phyloP scores from a whole-genome alignment of 2,329 filamentous ascomycete species.

The Ceratocystis alfenasii region DNA sequence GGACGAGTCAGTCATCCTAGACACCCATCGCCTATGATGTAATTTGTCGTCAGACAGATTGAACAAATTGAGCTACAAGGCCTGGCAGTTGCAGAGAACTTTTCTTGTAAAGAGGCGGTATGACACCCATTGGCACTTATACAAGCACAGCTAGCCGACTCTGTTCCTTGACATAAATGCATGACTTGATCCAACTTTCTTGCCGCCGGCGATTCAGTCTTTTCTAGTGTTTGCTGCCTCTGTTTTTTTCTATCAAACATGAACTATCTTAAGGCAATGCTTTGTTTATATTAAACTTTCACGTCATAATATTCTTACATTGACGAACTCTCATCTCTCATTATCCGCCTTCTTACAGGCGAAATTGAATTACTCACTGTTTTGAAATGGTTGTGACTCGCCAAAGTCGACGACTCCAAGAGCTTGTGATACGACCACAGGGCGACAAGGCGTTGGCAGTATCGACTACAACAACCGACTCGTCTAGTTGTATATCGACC shows the following conservation, averaged over 20 bases:
- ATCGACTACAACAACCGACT: background rate
- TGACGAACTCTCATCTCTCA: too few relatives aligned
- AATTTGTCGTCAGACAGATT: background rate
- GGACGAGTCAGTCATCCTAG: background rate
- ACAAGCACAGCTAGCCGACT: background rate
- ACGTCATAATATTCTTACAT: too few relatives aligned
- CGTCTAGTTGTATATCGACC: background rate
- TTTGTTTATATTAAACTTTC: background rate
- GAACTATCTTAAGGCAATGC: background rate
- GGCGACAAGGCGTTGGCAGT: background rate
- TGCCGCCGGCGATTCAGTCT: background rate
- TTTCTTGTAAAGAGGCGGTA: too few relatives aligned
- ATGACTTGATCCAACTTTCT: background rate
- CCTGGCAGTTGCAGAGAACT: too few relatives aligned
- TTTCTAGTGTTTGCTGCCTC: constrained; percentile 4
- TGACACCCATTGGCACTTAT: background rate
- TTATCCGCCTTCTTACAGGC: too few relatives aligned
- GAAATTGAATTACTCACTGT: too few relatives aligned
- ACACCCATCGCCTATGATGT: background rate
- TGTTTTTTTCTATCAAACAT: background rate
- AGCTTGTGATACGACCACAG: constrained; percentile 7
- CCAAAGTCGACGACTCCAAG: constrained; percentile 5
- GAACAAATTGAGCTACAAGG: background rate
- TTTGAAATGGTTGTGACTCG: constrained; percentile 10
- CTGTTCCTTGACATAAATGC: background rate